Percentiles rank a stretch among this genome's conserved stretches.
Conservation (phyloP, 75 land plant species). For the Larix kaempferi region DNA sequence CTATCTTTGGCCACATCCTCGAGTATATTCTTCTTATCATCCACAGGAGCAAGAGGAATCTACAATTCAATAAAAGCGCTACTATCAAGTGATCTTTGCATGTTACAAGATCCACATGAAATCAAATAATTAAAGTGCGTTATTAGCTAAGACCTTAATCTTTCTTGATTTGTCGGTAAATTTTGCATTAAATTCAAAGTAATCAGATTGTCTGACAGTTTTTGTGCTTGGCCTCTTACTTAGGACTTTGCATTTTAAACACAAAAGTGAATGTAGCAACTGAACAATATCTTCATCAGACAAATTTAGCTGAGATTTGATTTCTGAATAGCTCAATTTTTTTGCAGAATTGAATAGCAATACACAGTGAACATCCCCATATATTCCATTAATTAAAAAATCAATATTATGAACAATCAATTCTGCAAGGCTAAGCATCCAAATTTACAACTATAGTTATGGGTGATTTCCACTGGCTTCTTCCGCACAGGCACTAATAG, state of each 20-base stretch:
- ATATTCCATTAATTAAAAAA: background rate
- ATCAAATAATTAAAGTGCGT: background rate
- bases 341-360: conserved; percentile 77
- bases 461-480: too few species aligned
- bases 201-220: conserved; percentile 55
- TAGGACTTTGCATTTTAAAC: conserved; percentile 88
- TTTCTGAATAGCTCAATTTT: conserved; percentile 72
- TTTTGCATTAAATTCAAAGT: conserved; percentile 84
- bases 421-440: background rate
- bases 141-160: conserved; percentile 56
- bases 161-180: conserved; percentile 89
- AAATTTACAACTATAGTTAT: background rate
- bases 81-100: background rate
- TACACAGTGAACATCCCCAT: conserved; percentile 9
- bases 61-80: conserved; percentile 1
- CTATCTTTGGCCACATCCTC: conserved; percentile 96
- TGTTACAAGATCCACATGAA: background rate
- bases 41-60: conserved; percentile 97
- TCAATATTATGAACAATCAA: background rate
- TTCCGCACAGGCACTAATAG: background rate
- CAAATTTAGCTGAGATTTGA: conserved; percentile 73
- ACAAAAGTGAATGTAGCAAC: conserved; percentile 85
- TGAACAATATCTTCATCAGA: conserved; percentile 80
- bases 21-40: conserved; percentile 88
- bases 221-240: conserved; percentile 69